phyloP scores from a whole-genome alignment of 2,329 filamentous ascomycete species.

The Scopulariopsis brevicaulis region DNA sequence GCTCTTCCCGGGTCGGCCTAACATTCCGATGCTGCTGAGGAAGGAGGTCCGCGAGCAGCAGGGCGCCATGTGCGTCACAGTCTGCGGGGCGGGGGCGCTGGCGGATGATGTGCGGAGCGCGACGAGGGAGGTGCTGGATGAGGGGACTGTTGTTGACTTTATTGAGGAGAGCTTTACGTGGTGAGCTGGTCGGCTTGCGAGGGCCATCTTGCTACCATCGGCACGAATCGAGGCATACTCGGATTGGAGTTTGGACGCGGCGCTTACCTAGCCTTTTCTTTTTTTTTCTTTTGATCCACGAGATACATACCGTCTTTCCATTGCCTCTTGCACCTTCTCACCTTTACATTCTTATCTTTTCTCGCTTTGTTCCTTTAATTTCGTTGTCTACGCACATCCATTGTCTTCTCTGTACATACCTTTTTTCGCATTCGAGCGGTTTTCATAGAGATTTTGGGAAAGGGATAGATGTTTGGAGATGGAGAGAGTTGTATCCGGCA shows the following conservation, averaged over 20 bases:
- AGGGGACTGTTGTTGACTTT: constrained; percentile 55
- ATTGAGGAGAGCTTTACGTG: constrained; percentile 68
- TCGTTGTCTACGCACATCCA: too few species aligned
- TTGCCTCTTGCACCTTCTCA: too few species aligned
- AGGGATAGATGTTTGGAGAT: background rate
- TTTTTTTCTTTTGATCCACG: background rate
- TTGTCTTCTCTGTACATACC: background rate
- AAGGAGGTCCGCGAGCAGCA: constrained; percentile 74
- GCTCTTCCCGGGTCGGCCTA: constrained; percentile 84
- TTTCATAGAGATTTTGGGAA: background rate
- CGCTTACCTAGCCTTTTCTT: background rate
- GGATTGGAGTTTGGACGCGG: background rate
- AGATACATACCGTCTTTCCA: background rate
- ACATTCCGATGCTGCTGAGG: constrained; percentile 65
- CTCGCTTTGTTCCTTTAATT: too few species aligned
- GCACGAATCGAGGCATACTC: background rate
- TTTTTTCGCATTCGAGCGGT: background rate
- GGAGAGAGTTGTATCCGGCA: constrained; percentile 53
- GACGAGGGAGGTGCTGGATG: constrained; percentile 51
- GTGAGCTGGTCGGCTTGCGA: constrained; percentile 21
- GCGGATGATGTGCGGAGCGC: constrained; percentile 66
- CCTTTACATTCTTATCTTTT: too few species aligned
- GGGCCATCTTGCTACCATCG: background rate
- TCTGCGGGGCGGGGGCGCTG: constrained; percentile 65
- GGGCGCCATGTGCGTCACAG: constrained; percentile 80